Base-by-base conservation (phyloP, 805 yeast genomes). In the Lipomyces sp. region DNA sequence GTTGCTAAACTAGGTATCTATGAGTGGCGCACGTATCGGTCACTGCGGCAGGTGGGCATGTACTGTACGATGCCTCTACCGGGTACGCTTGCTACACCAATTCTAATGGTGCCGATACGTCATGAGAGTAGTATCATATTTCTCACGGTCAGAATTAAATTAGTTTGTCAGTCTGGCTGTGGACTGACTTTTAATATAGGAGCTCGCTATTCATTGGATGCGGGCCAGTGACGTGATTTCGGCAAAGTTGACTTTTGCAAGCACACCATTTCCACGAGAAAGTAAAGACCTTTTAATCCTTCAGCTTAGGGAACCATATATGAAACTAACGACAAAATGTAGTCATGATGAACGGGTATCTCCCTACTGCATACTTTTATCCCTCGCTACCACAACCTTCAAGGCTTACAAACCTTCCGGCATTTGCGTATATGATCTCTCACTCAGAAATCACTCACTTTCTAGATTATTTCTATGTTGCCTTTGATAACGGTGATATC, bases 401-500 rank as follows among this genome's bases (percentile, higher is more conserved):
- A 15, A 51, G 54, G 35, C 54, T 51, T 15, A 32, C 29, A 15
- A 51, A 29, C 8, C 13, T 53, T 53, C 56, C 37, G 6, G 37
- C 24, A 53, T 32, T 53, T 32, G 34, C 37, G 18, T 53, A 42
- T n/a, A 42, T 42, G 24, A 42, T 42, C 24, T 42, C 48, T n/a
- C 48, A 42, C 29, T 42, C 48, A 42, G 48, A 42, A 42, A 42
- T 42, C 24, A 10, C 33, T 13, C 29, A 37, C 30, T 57, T n/a
- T 29, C 18, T 18, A 3, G 70, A 67, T 24, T 65, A 62, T 51
- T 53, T 67, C 29, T 67, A 62, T 34, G 37, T 67, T 18, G 65
- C 66, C 4, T 67, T 67, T 57, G 66, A 65, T 13, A 32, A 56
- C 18, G 71, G 71, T 15, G 63, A 57, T 29, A 57, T 67, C 11